Evolutionary conservation across 2,329 filamentous ascomycete species (phyloP).

Genomic region (Trichoderma simmonsii): DNA sequence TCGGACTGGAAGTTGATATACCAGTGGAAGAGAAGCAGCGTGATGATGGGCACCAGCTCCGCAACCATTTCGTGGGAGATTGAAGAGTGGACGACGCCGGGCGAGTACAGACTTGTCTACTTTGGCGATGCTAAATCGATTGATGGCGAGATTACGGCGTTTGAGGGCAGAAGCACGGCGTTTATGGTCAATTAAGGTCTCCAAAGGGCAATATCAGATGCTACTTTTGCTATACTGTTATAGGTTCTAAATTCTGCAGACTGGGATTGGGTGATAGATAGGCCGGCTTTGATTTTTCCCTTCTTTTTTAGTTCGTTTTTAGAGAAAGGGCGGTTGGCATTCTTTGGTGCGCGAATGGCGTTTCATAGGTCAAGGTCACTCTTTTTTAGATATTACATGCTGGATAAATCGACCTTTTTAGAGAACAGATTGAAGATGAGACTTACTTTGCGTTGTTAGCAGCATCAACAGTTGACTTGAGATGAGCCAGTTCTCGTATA

Average conservation of each 20-base stretch:
- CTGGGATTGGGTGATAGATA: background rate
- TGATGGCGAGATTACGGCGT: slow-evolving; percentile 60
- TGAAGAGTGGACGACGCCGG: slow-evolving; percentile 54
- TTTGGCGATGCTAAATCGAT: slow-evolving; percentile 74
- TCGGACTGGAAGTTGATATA: slow-evolving; percentile 80
- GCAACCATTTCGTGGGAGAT: slow-evolving; percentile 78
- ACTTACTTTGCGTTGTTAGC: background rate
- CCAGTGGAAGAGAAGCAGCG: slow-evolving; percentile 71
- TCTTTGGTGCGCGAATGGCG: background rate
- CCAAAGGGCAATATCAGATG: background rate
- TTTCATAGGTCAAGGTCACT: background rate
- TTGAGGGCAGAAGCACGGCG: slow-evolving; percentile 62
- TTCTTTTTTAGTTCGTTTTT: background rate
- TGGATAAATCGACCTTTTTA: background rate
- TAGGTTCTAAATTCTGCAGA: too few species aligned
- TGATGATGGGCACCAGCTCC: slow-evolving; percentile 68
- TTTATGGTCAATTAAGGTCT: slow-evolving; percentile 36
- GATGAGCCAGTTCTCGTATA: background rate
- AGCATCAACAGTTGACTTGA: background rate
- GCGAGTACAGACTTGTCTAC: slow-evolving; percentile 73
- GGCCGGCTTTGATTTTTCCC: background rate
- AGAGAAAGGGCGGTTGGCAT: background rate
- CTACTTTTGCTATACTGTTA: background rate
- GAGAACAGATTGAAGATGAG: background rate
- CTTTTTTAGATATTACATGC: background rate